Evolutionary conservation across 306 rosid species (phyloP), one percentile per base, ranked within the genome.

Genomic region (Lithocarpus polystachyus): DNA sequence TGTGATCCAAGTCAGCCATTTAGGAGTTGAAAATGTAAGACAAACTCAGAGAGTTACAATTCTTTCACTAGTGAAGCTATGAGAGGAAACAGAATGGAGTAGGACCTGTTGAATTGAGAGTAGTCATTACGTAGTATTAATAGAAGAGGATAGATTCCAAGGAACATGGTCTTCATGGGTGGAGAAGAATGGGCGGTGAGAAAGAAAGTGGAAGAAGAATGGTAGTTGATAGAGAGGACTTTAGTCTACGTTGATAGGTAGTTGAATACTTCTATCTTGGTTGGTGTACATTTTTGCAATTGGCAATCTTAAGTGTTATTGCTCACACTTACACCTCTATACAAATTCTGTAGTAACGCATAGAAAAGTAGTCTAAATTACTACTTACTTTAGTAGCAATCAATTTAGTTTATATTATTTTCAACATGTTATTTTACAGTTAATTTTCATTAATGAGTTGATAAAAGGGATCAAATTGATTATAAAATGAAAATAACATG

Each of bases 1-100:
- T 84, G 80, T 77, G 82, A 82, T 80, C 84, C 40, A 68, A 70
- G 81, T 87, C 93, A 86, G 89, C 92, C 97, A 93, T 88, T 75
- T 14, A 9, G 79, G 69, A 52, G 70, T 64, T 75, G 73, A 77
- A 43, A 67, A 74, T 48, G 74, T 20, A 68, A 74, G 72, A 86
- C 74, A 86, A 65, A 8, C 7, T 14, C 55, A n/a, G n/a, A 53
- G 37, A 24, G 75, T 33, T 17, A 48, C 37, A 64, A 69, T 54
- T 1, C 53, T 56, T 65, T 19, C 2, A 43, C 35, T 68, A 56
- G n/a, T 4, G 24, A 52, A 45, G 48, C 75, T 35, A 2, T 40
- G 2, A 40, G 12, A 22, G 11, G 31, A 6, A 10, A 56, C 10
- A 51, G 68, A 26, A 8, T 79, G 45, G 22, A 35, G 33, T 33